Conservation (phyloP, 257 asterid species). For the Primulina tabacum region DNA sequence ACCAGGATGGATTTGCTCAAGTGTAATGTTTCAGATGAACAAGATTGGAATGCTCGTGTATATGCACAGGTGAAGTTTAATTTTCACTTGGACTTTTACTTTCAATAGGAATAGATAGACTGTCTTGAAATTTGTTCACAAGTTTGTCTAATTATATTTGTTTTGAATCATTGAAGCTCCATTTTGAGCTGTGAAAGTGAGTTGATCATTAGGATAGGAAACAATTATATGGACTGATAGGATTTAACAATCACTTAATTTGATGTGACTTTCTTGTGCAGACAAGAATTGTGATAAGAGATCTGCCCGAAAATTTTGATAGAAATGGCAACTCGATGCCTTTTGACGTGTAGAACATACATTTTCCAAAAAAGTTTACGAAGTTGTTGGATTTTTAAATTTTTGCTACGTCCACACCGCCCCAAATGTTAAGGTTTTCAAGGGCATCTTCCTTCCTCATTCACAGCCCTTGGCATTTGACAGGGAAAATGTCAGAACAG, state of each 20-base stretch:
- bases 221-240: not conserved
- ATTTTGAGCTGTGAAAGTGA: not conserved
- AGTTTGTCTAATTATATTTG: not conserved
- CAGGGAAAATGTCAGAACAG: not conserved
- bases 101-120: not conserved
- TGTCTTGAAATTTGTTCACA: no score
- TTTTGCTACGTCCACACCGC: no score
- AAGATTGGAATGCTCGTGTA: constrained; percentile 50
- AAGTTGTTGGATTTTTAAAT: no score
- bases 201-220: not conserved
- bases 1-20: constrained; percentile 54
- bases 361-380: no score
- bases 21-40: constrained; percentile 40
- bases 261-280: not conserved
- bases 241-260: not conserved
- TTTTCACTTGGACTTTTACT: not conserved
- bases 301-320: not conserved
- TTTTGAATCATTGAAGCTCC: not conserved
- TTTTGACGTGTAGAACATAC: not conserved
- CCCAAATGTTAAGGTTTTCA: not conserved
- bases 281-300: not conserved
- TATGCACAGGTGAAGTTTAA: constrained; percentile 34
- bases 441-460: no score
- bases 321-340: not conserved
- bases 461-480: not conserved